These are phyloP conservation scores for Tulasnella sp. DNA, from an alignment of 768 basidiomycete genomes.

Conservation along the genomic window DNA sequence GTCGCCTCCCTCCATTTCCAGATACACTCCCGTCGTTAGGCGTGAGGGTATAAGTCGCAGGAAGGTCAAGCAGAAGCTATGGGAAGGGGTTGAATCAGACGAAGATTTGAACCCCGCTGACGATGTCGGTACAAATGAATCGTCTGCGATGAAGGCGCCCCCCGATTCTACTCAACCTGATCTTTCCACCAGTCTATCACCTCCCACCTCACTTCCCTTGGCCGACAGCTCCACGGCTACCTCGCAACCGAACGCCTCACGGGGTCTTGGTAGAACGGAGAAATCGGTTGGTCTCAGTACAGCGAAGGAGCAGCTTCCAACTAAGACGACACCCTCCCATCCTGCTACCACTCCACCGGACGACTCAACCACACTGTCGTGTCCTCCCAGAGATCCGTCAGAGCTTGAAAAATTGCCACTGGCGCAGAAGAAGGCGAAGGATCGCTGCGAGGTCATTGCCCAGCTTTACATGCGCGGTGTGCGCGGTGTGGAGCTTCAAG, in stretches of 20 bases:
- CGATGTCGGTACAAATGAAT: too few species aligned
- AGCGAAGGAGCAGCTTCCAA: not conserved
- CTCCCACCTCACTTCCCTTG: not conserved
- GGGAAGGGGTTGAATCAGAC: conserved; percentile 14
- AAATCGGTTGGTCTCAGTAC: not conserved
- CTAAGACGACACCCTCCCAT: not conserved
- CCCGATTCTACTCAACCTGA: not conserved
- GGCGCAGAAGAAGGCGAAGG: not conserved
- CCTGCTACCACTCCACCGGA: not conserved
- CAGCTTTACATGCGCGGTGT: conserved; percentile 6
- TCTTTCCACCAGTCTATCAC: not conserved
- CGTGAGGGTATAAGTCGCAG: not conserved
- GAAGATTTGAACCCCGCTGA: not conserved
- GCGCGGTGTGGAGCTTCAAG: conserved; percentile 1
- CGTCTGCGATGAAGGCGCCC: too few species aligned
- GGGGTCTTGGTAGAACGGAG: not conserved
- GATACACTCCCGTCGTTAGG: conserved; percentile 4
- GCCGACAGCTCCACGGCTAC: not conserved
- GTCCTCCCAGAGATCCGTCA: not conserved
- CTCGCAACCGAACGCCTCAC: not conserved
- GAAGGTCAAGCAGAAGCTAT: conserved; percentile 11
- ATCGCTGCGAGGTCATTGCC: conserved; percentile 12
- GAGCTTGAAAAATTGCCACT: not conserved
- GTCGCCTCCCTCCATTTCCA: not conserved
- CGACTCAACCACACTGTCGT: not conserved